These are phyloP conservation scores for Rhizopogon roseolus DNA, from an alignment of 768 basidiomycete species.

Conservation along the genomic window DNA sequence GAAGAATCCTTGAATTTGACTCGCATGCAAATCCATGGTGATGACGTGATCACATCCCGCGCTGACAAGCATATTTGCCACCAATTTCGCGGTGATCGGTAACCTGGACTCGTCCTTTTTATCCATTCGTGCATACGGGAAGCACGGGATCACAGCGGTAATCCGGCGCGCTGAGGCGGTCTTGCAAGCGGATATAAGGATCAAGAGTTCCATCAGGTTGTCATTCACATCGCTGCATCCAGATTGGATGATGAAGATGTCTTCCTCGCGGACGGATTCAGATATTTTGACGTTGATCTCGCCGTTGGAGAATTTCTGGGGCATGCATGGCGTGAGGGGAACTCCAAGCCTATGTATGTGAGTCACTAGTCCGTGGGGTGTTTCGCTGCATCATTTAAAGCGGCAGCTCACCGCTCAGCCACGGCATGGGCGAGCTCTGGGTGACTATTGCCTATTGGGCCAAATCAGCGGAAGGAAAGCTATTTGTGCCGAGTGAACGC, in stretches of 20 bases:
- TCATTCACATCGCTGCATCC: slow-evolving; percentile 90
- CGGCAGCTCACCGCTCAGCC: slow-evolving; percentile 90
- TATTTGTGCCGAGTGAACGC: slow-evolving; percentile 16
- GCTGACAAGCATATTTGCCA: slow-evolving; percentile 96
- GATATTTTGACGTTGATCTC: slow-evolving; percentile 94
- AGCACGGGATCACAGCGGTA: slow-evolving; percentile 97
- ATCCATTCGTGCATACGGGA: slow-evolving; percentile 95
- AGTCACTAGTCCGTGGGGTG: slow-evolving; percentile 48
- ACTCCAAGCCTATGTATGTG: slow-evolving; percentile 76
- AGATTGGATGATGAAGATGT: slow-evolving; percentile 97
- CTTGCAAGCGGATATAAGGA: slow-evolving; percentile 97
- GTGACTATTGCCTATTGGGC: slow-evolving; percentile 86
- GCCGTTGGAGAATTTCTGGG: slow-evolving; percentile 90
- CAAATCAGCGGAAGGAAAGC: slow-evolving; percentile 7
- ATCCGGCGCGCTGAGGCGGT: slow-evolving; percentile 93
- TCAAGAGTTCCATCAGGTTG: slow-evolving; percentile 97
- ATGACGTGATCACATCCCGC: slow-evolving; percentile 99
- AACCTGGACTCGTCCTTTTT: slow-evolving; percentile 96
- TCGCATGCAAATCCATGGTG: slow-evolving; percentile 98
- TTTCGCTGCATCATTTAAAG: slow-evolving; percentile 29
- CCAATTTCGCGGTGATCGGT: slow-evolving; percentile 96
- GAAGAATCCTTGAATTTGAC: slow-evolving; percentile 98
- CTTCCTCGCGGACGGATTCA: slow-evolving; percentile 95
- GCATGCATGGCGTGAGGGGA: slow-evolving; percentile 78
- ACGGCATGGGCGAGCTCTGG: slow-evolving; percentile 94